Conservation (phyloP, 1,284 basidiomycete genomes). For the Moniliophthora roreri region DNA sequence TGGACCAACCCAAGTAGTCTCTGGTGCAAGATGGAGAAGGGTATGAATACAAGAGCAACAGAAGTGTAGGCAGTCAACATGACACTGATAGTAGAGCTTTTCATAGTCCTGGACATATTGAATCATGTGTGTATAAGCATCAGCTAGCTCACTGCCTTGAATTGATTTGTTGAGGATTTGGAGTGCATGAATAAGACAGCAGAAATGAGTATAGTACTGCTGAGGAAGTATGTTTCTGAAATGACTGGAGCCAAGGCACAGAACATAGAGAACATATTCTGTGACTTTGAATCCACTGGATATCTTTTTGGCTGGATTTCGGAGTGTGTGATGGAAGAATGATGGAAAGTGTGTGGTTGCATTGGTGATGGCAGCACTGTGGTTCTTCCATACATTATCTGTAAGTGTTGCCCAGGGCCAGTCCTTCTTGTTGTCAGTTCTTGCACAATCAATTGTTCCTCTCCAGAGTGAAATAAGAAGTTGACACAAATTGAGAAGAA, state of each 20-base stretch:
- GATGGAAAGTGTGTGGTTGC: constrained; percentile 29
- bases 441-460: constrained; percentile 24
- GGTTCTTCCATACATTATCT: constrained; percentile 25
- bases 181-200: constrained; percentile 23
- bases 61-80: no score
- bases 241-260: constrained; percentile 21
- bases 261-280: neutral
- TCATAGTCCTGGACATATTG: constrained; percentile 28
- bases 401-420: constrained; percentile 35
- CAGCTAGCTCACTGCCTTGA: constrained; percentile 8
- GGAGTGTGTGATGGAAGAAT: constrained; percentile 31
- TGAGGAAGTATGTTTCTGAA: constrained; percentile 27
- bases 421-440: constrained; percentile 15
- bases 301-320: constrained; percentile 32
- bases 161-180: constrained; percentile 24
- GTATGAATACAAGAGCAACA: no score
- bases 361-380: constrained; percentile 27
- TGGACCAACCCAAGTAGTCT: no score
- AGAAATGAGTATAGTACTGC: constrained; percentile 23
- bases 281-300: neutral
- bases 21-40: no score
- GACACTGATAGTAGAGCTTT: constrained; percentile 24
- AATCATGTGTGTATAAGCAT: constrained; percentile 16
- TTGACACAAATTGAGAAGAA: constrained; percentile 29
- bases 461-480: constrained; percentile 30